Base-by-base conservation (phyloP, 1,139 yeast genomes). In the Cylindricascospora bacillispora region DNA sequence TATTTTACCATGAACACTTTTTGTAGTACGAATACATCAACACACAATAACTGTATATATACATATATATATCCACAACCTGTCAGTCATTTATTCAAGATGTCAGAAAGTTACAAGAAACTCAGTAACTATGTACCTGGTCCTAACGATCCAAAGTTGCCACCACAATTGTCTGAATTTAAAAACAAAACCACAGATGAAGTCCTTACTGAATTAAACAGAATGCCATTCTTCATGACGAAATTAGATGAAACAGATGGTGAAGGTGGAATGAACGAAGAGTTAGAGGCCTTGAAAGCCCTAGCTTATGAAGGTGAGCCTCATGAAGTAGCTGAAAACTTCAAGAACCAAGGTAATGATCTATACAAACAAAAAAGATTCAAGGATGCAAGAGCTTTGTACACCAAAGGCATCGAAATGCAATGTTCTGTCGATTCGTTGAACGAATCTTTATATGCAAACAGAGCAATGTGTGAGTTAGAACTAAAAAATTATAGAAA, bases 271-370 rank as follows among this genome's bases (percentile, higher is more conserved):
- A 79, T 73, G 27, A 83, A 82, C 46, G 50, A 65, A 4, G 76
- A 72, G 31, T 58, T 92, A 14, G 97, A 89, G 49, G 98, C 98
- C 0, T 65, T 89, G 38, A 77, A 75, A 49, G 89, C 95, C 9
- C 63, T 92, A 46, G 95, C 93, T 0, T 86, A 82, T 49, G 98
- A 89, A 30, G 98, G 98, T 21, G 94, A 83, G 38, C 95, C 97
- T 0, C 74, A 79, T 44, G 98, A 89, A 47, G 63, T 86, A 27
- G 97, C 97, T 2, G 67, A 71, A 18, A 85, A 85, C 48, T 89
- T 86, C 62, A 85, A 85, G 43, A 76, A 70, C 39, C 97, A 89
- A 52, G 99, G 98, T 7, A 89, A 92, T 49, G 95, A 83, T 14
- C 70, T 82, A 38, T 89, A 67, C 58, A 76, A 70, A 51, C 62